phyloP scores from a whole-genome alignment of 2,329 filamentous ascomycete genomes.

The Arthrobotrys conoides region DNA sequence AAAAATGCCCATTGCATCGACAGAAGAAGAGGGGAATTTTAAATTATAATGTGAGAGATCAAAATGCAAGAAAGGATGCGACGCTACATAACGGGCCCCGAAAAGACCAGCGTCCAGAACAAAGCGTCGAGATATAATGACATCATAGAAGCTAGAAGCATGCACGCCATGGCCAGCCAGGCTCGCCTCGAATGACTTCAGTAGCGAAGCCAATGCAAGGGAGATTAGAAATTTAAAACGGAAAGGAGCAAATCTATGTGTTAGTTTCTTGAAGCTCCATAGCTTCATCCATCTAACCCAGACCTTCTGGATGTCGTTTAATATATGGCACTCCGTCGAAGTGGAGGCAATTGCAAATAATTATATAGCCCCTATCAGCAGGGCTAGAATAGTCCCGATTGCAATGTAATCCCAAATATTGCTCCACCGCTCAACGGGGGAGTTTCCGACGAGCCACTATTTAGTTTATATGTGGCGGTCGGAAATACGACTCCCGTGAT shows the following conservation, averaged over 20 bases:
- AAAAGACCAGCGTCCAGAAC: slow-evolving; percentile 29
- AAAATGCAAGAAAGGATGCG: slow-evolving; percentile 16
- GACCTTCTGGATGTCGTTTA: too few species aligned
- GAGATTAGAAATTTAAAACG: neutral
- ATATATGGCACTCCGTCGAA: neutral
- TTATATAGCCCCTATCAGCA: slow-evolving; percentile 23
- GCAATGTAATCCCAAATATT: slow-evolving; percentile 28
- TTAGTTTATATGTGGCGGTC: slow-evolving; percentile 11
- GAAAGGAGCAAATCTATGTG: neutral
- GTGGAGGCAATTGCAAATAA: slow-evolving; percentile 3
- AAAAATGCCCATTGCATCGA: neutral
- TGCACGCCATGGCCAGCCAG: slow-evolving; percentile 17
- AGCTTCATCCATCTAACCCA: neutral
- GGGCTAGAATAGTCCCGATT: slow-evolving; percentile 18
- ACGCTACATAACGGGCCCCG: slow-evolving; percentile 17
- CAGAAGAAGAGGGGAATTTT: too few species aligned
- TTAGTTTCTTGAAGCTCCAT: slow-evolving; percentile 9
- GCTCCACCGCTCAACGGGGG: slow-evolving; percentile 26
- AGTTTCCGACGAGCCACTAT: slow-evolving; percentile 11
- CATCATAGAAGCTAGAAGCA: slow-evolving; percentile 28
- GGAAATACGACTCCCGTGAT: slow-evolving; percentile 18
- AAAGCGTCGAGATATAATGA: slow-evolving; percentile 22
- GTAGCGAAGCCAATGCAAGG: slow-evolving; percentile 16
- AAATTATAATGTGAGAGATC: slow-evolving; percentile 12
- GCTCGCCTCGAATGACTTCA: slow-evolving; percentile 20